These are phyloP conservation scores for Niveomyces coronatus DNA, from an alignment of 2,329 filamentous ascomycete species.

Conservation along the genomic window DNA sequence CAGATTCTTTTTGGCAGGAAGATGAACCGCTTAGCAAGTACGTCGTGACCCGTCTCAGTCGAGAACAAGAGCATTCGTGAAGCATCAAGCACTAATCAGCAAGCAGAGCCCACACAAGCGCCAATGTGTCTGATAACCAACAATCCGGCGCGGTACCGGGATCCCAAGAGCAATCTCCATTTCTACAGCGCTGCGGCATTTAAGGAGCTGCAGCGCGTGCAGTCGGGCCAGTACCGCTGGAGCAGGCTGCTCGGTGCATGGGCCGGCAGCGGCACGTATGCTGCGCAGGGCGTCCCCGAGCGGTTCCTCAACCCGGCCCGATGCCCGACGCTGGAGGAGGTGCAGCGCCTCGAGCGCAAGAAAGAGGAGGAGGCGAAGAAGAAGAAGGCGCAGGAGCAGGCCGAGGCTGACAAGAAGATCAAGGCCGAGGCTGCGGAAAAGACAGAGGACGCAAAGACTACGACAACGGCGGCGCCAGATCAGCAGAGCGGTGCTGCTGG, in stretches of 20 bases:
- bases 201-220: slow-evolving; percentile 66
- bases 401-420: slow-evolving; percentile 9
- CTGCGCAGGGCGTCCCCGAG: slow-evolving; percentile 69
- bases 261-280: slow-evolving; percentile 55
- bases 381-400: slow-evolving; percentile 8
- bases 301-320: slow-evolving; percentile 48
- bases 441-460: slow-evolving; percentile 4
- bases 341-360: slow-evolving; percentile 15
- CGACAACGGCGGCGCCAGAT: background rate
- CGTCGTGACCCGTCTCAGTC: slow-evolving; percentile 19
- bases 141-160: slow-evolving; percentile 69
- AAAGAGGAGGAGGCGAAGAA: slow-evolving; percentile 14
- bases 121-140: slow-evolving; percentile 74
- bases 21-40: slow-evolving; percentile 47
- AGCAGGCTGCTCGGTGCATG: slow-evolving; percentile 73
- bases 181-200: slow-evolving; percentile 76
- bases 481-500: background rate
- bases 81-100: slow-evolving; percentile 8
- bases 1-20: slow-evolving; percentile 49
- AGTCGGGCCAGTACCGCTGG: slow-evolving; percentile 69
- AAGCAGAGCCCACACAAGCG: slow-evolving; percentile 37
- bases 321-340: slow-evolving; percentile 11
- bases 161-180: slow-evolving; percentile 72
- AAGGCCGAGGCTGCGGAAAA: slow-evolving; percentile 13
- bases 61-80: background rate